Percentiles rank a stretch among this genome's conserved stretches.
phyloP scores from a whole-genome alignment of 2,329 filamentous ascomycete species.

The Stachybotrys chlorohalonatus region DNA sequence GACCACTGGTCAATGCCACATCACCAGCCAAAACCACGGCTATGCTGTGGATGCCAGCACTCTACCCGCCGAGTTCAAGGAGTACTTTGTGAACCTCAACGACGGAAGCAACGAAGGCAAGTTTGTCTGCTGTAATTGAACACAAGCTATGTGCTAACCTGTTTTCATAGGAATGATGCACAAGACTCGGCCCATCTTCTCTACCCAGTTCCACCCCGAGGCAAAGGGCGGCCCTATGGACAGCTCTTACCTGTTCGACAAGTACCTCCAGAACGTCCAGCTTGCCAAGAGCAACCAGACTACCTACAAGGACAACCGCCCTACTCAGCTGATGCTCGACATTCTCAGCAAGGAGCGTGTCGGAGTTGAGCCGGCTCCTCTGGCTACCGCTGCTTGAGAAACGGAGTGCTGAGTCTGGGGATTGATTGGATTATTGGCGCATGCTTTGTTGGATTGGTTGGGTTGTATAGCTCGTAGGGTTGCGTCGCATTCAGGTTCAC shows the following conservation, averaged over 20 bases:
- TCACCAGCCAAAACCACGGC: slow-evolving; percentile 96
- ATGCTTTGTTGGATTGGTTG: slow-evolving; percentile 3
- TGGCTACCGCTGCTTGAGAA: slow-evolving; percentile 39
- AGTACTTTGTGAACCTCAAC: slow-evolving; percentile 98
- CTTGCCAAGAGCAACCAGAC: slow-evolving; percentile 80
- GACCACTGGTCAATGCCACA: slow-evolving; percentile 95
- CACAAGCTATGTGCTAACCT: slow-evolving; percentile 1
- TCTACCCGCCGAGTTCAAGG: slow-evolving; percentile 80
- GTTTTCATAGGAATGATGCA: slow-evolving; percentile 65
- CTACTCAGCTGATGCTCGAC: slow-evolving; percentile 80
- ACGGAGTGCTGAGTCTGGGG: background rate
- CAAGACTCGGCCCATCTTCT: slow-evolving; percentile 93
- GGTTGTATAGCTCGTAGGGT: background rate
- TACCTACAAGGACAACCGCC: slow-evolving; percentile 76
- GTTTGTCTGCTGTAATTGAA: slow-evolving; percentile 6
- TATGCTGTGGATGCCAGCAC: slow-evolving; percentile 87
- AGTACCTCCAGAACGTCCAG: slow-evolving; percentile 83
- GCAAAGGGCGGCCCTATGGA: slow-evolving; percentile 96
- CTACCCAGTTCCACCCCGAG: slow-evolving; percentile 97
- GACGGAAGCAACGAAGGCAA: slow-evolving; percentile 89
- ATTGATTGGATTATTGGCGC: background rate
- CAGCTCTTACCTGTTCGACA: slow-evolving; percentile 92
- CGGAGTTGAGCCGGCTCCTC: slow-evolving; percentile 62
- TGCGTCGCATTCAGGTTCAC: background rate
- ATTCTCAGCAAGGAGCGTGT: slow-evolving; percentile 91